These are phyloP conservation scores for Pseudocercospora cruenta DNA, from an alignment of 2,329 filamentous ascomycete species.

Conservation along the genomic window DNA sequence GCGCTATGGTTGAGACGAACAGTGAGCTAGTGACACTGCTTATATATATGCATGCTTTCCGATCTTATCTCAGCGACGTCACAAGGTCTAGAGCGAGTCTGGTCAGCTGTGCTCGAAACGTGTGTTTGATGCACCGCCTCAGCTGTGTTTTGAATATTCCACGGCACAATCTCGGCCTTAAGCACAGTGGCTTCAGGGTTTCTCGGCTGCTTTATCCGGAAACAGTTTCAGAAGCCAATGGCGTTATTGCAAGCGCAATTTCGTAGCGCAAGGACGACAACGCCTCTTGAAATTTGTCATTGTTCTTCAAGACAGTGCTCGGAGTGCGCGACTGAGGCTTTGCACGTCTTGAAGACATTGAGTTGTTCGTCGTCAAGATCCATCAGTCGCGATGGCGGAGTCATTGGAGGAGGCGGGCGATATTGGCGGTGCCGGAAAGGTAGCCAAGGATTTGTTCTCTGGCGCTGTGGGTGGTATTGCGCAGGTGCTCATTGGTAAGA, in stretches of 20 bases:
- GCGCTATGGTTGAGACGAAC: too few relatives aligned
- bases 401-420: conserved; percentile 45
- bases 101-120: too few relatives aligned
- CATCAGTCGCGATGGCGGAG: conserved; percentile 37
- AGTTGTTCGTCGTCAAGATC: not conserved
- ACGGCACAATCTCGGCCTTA: not conserved
- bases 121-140: not conserved
- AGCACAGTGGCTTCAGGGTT: not conserved
- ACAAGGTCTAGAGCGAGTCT: not conserved
- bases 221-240: not conserved
- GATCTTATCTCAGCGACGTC: not conserved
- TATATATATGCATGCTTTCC: not conserved
- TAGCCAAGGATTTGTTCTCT: conserved; percentile 85
- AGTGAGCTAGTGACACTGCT: not conserved
- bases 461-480: conserved; percentile 91
- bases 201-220: not conserved
- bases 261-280: not conserved
- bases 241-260: conserved; percentile 2
- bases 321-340: not conserved
- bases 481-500: conserved; percentile 86
- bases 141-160: not conserved
- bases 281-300: not conserved
- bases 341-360: not conserved
- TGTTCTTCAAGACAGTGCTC: not conserved
- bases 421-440: conserved; percentile 49